Evolutionary conservation across 2,329 filamentous ascomycete species (phyloP), one percentile per base, ranked within the genome.

Genomic region (Fusarium continuum): DNA sequence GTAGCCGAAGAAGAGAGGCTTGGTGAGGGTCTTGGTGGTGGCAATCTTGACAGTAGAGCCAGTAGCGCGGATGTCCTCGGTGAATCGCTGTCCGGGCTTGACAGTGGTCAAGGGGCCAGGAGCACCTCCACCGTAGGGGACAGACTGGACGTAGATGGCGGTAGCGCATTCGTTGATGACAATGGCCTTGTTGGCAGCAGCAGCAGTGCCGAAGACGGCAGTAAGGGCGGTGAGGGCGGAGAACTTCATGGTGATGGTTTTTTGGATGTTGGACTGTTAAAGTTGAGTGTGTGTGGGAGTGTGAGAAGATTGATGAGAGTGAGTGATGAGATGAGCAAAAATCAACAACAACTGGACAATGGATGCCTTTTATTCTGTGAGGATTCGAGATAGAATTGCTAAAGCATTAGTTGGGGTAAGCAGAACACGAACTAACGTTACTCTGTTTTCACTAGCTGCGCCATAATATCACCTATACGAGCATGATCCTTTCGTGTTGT

Each of bases 31-130:
- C 70, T 71, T 76, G 61, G 70, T 75, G 32, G 66, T 78, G 28
- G 74, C 76, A 49, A 80, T 71, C 72, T 80, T 80, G 39, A 80
- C 65, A 43, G 78, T 79, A 45, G 78, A 80, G 23, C 78, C 78
- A 19, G 71, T 53, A 8, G 55, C 7, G 19, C 68, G 69, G 64
- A 79, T 73, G 52, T 68, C 55, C 71, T 80, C 78, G 7, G 61
- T 44, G 65, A 77, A 80, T 52, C 59, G 60, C 69, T 75, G 57
- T 32, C 75, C 75, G 16, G 74, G 64, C 26, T 70, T 46, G 19
- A 79, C 43, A 5, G 74, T 72, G 41, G 72, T 75, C 38, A 78
- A 55, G 19, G 72, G 55, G 2, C 76, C 77, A 2, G 75, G 31
- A 11, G 63, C 51, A 28, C 68, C 65, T 8, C 73, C 73, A 44